Evolutionary conservation across 192 early-diverging fungal species (phyloP).

Genomic region (Chytriomyces sp.): DNA sequence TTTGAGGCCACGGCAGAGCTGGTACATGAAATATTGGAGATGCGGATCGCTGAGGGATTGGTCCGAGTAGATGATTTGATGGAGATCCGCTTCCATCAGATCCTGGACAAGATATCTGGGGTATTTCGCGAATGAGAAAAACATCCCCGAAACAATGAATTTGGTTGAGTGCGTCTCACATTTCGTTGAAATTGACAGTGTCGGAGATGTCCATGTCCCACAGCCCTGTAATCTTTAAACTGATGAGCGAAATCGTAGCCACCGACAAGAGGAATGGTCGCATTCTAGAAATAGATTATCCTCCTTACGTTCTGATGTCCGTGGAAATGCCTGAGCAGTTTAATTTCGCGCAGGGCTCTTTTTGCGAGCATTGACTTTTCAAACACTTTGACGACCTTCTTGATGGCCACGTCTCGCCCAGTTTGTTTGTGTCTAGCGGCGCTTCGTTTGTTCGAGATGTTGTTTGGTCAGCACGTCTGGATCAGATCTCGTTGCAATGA

Average conservation of each 20-base stretch:
- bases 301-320: constrained; percentile 84
- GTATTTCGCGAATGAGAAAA: neutral
- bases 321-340: constrained; percentile 87
- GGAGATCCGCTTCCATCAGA: constrained; percentile 92
- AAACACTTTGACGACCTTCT: constrained; percentile 97
- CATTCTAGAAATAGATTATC: neutral
- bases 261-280: neutral
- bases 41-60: constrained; percentile 93
- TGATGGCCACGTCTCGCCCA: constrained; percentile 85
- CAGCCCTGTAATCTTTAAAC: constrained; percentile 78
- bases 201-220: constrained; percentile 90
- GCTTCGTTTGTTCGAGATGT: constrained; percentile 43
- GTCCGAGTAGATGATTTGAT: constrained; percentile 81
- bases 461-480: neutral
- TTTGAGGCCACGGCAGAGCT: constrained; percentile 74
- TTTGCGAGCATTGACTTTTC: constrained; percentile 90
- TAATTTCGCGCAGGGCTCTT: constrained; percentile 93
- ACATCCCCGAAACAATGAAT: neutral
- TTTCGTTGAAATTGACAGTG: constrained; percentile 76
- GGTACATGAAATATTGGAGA: constrained; percentile 97
- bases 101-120: constrained; percentile 92
- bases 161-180: constrained; percentile 59
- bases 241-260: neutral
- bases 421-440: constrained; percentile 90
- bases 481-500: neutral